These are phyloP conservation scores for Komagataella pseudopastoris DNA, from an alignment of 805 yeast species.

Conservation along the genomic window DNA sequence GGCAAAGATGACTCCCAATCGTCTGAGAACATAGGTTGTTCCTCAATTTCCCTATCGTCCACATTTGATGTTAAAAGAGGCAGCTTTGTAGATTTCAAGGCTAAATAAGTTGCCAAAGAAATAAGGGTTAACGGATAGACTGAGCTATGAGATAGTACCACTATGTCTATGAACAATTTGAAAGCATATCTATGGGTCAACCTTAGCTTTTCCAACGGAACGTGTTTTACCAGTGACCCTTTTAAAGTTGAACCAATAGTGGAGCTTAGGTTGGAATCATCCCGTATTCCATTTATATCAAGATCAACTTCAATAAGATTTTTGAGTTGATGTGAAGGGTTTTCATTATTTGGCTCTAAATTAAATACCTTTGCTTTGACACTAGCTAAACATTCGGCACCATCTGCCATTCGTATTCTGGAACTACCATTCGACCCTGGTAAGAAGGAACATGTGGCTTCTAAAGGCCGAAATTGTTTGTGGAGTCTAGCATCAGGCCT, in stretches of 20 bases:
- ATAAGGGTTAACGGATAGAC: constrained; percentile 37
- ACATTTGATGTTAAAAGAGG: constrained; percentile 62
- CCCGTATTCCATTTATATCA: constrained; percentile 69
- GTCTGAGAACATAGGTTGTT: constrained; percentile 83
- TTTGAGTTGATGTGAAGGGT: constrained; percentile 16
- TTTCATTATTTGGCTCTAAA: constrained; percentile 2
- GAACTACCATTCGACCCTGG: constrained; percentile 91
- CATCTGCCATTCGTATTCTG: constrained; percentile 73
- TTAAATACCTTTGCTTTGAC: constrained; percentile 70
- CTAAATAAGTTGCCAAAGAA: constrained; percentile 71
- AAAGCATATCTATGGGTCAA: constrained; percentile 66
- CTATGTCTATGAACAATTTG: constrained; percentile 67
- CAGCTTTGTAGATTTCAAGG: constrained; percentile 62
- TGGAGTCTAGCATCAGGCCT: constrained; percentile 79
- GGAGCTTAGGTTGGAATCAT: constrained; percentile 58
- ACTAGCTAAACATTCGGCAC: constrained; percentile 88
- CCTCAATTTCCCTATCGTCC: constrained; percentile 59
- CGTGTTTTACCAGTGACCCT: constrained; percentile 34
- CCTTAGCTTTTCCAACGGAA: constrained; percentile 38
- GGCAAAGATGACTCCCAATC: constrained; percentile 57
- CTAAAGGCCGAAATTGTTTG: constrained; percentile 75
- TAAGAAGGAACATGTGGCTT: constrained; percentile 66
- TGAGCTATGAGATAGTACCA: constrained; percentile 51
- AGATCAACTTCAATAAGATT: constrained; percentile 63
- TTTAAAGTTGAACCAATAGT: constrained; percentile 51